A percentile compares a stretch with the other conserved stretches of the same genome.
phyloP scores from a whole-genome alignment of 305 asterid species.

The Petunia hybrid region DNA sequence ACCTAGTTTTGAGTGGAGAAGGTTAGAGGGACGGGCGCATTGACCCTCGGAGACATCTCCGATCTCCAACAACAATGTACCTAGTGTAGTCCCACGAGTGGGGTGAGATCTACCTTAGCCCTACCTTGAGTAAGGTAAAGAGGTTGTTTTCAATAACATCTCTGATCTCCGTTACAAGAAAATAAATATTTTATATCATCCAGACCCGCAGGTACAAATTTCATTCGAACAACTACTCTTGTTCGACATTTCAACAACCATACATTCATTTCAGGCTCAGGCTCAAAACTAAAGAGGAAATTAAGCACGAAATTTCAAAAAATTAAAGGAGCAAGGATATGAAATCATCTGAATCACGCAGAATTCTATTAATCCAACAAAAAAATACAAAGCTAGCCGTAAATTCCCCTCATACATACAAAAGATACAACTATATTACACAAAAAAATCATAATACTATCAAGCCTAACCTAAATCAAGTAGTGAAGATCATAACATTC shows the following conservation, averaged over 20 bases:
- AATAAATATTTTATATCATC: background rate
- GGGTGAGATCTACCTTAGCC: no score
- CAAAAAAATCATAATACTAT: constrained; percentile 16
- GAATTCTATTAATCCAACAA: background rate
- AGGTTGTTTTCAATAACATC: no score
- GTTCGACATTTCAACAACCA: background rate
- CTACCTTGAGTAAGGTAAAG: no score
- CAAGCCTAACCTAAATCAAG: constrained; percentile 22
- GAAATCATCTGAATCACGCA: background rate
- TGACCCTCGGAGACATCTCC: no score
- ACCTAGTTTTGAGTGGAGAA: no score
- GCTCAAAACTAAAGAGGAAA: background rate
- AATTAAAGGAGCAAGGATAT: background rate
- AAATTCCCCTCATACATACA: constrained; percentile 28
- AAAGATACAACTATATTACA: background rate
- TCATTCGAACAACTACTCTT: background rate
- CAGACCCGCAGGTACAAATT: no score
- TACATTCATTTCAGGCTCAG: background rate
- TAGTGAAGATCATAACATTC: constrained; percentile 62
- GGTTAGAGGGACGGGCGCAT: no score
- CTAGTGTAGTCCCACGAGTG: no score
- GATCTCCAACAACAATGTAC: no score
- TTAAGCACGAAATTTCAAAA: background rate
- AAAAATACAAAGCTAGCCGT: background rate
- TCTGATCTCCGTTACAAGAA: no score